Evolutionary conservation across 2,329 filamentous ascomycete species (phyloP), one percentile per base, ranked within the genome.

Genomic region (Aspergillus sp.): DNA sequence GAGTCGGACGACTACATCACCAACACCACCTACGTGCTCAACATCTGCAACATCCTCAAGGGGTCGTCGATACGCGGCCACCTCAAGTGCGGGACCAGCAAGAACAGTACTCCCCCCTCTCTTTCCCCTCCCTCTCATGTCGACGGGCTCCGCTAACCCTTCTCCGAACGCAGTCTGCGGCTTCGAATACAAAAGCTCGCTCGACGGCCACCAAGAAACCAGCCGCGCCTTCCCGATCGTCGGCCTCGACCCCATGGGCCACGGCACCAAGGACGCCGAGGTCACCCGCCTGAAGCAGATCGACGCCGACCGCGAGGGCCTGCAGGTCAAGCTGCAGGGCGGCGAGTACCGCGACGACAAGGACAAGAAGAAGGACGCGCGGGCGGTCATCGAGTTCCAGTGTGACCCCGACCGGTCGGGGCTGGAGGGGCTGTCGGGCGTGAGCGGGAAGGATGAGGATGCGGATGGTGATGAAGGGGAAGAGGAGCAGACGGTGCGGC

Each of bases 361-460:
- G 50, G 74, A 74, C 23, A 76, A 83, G 54, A 88, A 95, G 70
- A 86, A 84, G 64, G 49, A 58, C 19, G 64, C 69, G 1, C 56
- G 59, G 3, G 89, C 91, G 3, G 81, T 96, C 9, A 83, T 97
- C 49, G 89, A 96, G 64, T 91, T 97, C 62, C 69, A 92, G 17
- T 99, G 94, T 73, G 88, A 96, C 65, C 77, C 74, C 25, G 79
- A 87, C 2, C 80, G 82, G 60, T 86, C 85, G 7, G 92, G 92
- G 1, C 80, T 87, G 5, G 92, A 96, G 74, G 79, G 58, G 21
- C 52, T 73, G 17, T n/a, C 34, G 2, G 7, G n/a, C 34, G 55
- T 54, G 14, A 63, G 67, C n/a, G 58, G 61, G 16, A 57, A 60
- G 50, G 67, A 71, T 20, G 45, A 54, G 6, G 62, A 49, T 6